These are phyloP conservation scores for Epichloe sibirici DNA, from an alignment of 2,329 filamentous ascomycete genomes.

Conservation along the genomic window DNA sequence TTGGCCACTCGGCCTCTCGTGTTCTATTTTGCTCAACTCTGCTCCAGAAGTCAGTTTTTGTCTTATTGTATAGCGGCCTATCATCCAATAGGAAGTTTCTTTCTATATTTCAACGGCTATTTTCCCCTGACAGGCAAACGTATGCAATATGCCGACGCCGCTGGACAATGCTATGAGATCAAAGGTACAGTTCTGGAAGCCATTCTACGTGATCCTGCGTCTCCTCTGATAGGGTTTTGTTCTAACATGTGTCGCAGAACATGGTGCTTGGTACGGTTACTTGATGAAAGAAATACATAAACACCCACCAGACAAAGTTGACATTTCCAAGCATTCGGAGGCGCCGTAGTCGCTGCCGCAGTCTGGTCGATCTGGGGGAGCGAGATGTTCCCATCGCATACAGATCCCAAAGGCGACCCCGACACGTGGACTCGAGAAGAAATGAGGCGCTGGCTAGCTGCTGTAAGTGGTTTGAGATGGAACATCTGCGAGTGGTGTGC, in stretches of 20 bases:
- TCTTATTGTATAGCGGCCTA: no score
- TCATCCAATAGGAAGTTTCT: no score
- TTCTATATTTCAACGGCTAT: no score
- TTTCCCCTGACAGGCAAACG: conserved; percentile 11
- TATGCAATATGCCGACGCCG: conserved; percentile 48
- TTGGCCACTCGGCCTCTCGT: no score
- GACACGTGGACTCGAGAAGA: conserved; percentile 67
- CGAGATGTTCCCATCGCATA: conserved; percentile 64
- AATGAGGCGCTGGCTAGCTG: conserved; percentile 66
- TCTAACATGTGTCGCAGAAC: conserved; percentile 37
- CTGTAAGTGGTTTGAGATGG: conserved; percentile 41
- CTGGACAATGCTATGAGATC: conserved; percentile 58
- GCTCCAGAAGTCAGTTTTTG: no score
- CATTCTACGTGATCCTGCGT: no score
- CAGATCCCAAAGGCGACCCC: conserved; percentile 67
- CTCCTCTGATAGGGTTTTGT: neutral
- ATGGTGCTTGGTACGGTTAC: conserved; percentile 50
- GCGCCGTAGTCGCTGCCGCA: conserved; percentile 68
- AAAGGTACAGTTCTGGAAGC: conserved; percentile 35
- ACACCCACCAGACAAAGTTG: neutral
- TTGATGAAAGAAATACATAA: neutral
- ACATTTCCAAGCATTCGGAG: conserved; percentile 54
- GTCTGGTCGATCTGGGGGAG: conserved; percentile 77
- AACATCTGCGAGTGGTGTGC: neutral
- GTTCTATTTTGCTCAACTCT: no score